Base-by-base conservation (phyloP, 352 stramenopile species). In the Globisporangium cystogenes region DNA sequence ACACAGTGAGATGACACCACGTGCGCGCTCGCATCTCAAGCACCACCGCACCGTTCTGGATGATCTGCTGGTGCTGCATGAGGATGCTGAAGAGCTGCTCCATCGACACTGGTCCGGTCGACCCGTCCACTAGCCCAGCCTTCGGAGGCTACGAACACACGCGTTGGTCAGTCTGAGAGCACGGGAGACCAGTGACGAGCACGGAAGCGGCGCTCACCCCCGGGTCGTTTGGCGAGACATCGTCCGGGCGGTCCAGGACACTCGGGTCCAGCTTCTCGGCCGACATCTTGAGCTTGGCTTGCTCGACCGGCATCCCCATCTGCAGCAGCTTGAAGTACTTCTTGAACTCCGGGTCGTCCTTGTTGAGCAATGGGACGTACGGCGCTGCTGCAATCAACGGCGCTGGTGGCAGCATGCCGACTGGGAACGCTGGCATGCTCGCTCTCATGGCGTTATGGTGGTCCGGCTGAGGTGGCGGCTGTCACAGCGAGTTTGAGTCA, bases 51-150 rank as follows among this genome's bases (percentile, higher is more conserved):
- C 82, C 85, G 76, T 90, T 82, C 33, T 92, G 82, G 43, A 95
- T 91, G 41, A 93, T 87, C 54, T 92, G 78, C 26, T 95, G 85
- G 58, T 95, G 82, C 37, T 95, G 82, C 82, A 95, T 92, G 7
- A 93, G 57, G 48, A 95, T 92, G 42, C 72, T 87, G 37, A 92
- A 91, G 4, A 95, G 60, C 39, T 95, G 80, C 39, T 95, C 80
- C 79, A 95, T 93, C 11, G 85, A 91, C 21, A 95, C 74, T 7
- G 75, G 72, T 21, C 65, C 65, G 8, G 66, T 64, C 7, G 70
- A 57, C 16, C 67, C 56, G 7, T 62, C 63, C 5, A 20, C 24
- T 23, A 44, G 35, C 4, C 37, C 56, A 11, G 51, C 50, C 53
- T 65, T 47, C 21, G 77, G 72, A 7, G 76, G 78, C 74, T 87